Evolutionary conservation across 331 rosid genomes (phyloP), one percentile per base, ranked within the genome.

Genomic region (Prunus yedoensis): DNA sequence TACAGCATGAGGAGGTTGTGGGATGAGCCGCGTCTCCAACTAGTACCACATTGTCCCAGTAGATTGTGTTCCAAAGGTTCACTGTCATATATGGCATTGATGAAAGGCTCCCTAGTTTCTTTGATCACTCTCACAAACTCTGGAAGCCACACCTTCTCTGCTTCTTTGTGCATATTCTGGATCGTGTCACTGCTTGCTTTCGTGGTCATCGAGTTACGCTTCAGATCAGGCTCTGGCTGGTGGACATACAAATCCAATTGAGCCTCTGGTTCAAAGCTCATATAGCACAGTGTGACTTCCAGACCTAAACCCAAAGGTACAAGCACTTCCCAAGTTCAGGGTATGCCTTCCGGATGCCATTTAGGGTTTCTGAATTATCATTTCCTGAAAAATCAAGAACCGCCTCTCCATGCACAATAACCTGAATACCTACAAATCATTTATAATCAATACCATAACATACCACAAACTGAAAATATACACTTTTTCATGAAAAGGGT

Each of bases 1-100:
- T 78, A 82, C 0, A 13, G 90, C 88, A 58, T 94, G 99, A 83
- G 97, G 97, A 65, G 96, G n/a, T 90, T 12, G 96, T 85, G 51
- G 97, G 96, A 83, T 92, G 97, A 75, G 99, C 97, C 17, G 96
- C 96, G 11, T 94, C 99, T 10, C 97, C 97, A 71, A 94, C 87
- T 43, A 94, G 78, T 9, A 89, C 96, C 70, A 88, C 97, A 32
- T 79, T 90, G 77, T 90, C 91, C 90, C 90, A 86, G 52, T 74
- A 75, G 25, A 92, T 74, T 65, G n/a, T 78, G 84, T 68, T 71
- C 86, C 60, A 90, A 80, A 38, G 97, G 94, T 70, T 90, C 90
- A 53, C 88, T 74, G 20, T 95, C 99, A 75, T 86, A 92, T 70
- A 94, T 90, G 78, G 90, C 79, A 72, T 92, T 89, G 35, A 94